Percentiles rank a stretch among this genome's conserved stretches.
Conservation (phyloP, 106 monocot genomes). For the Acorus calamus region DNA sequence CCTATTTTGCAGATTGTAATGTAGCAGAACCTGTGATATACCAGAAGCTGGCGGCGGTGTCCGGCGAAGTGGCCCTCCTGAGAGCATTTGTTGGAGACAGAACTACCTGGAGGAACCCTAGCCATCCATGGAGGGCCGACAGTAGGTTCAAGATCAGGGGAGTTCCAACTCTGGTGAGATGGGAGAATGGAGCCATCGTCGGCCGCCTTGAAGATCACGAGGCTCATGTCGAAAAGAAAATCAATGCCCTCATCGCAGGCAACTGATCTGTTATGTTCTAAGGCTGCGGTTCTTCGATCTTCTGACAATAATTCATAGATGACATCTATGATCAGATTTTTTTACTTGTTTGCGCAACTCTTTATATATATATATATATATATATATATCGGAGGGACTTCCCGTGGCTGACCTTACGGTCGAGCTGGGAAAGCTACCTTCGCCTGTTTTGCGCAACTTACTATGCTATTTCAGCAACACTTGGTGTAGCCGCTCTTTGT, state of each 20-base stretch:
- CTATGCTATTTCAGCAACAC: no score
- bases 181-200: conserved; percentile 49
- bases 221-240: conserved; percentile 53
- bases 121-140: conserved; percentile 65
- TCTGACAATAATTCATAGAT: no score
- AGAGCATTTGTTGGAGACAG: conserved; percentile 72
- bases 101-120: conserved; percentile 70
- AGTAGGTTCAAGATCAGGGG: conserved; percentile 61
- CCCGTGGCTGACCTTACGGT: no score
- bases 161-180: conserved; percentile 81
- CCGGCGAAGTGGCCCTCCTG: conserved; percentile 45
- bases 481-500: no score
- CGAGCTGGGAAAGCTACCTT: no score
- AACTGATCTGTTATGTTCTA: conserved; percentile 4
- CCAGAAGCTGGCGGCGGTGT: conserved; percentile 39
- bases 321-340: no score
- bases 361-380: no score
- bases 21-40: conserved; percentile 80
- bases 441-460: no score
- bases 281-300: no score
- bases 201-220: conserved; percentile 86
- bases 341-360: no score
- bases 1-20: conserved; percentile 58
- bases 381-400: no score
- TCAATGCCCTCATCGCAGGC: conserved; percentile 42